These are phyloP conservation scores for Metroxylon sagu DNA, from an alignment of 176 grass and related monocot species.

Conservation along the genomic window DNA sequence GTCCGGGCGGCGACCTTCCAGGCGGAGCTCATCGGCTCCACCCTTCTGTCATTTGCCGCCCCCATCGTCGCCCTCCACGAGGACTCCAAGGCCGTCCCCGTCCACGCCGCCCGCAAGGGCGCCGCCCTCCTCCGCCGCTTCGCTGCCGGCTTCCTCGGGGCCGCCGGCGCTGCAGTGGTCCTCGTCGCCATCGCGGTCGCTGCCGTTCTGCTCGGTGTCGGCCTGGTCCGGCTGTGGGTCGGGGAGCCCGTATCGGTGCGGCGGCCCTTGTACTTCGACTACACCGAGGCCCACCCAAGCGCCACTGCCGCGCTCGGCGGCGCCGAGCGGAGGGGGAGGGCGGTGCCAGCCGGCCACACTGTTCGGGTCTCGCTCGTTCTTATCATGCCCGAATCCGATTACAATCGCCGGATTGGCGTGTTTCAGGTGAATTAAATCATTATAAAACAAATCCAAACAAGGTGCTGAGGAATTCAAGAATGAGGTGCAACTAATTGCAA, in stretches of 20 bases:
- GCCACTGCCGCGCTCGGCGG: constrained; percentile 1
- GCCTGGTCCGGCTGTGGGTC: constrained; percentile 24
- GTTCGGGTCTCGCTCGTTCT: constrained; percentile 14
- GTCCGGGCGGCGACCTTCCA: constrained; percentile 2
- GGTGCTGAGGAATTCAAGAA: too few relatives aligned
- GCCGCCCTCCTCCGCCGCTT: constrained; percentile 23
- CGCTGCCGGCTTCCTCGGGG: constrained; percentile 20
- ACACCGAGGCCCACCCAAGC: constrained; percentile 24
- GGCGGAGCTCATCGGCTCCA: constrained; percentile 21
- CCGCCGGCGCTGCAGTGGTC: constrained; percentile 14
- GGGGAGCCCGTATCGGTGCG: constrained; percentile 28
- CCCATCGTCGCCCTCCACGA: constrained; percentile 23
- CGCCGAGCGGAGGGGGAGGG: background rate
- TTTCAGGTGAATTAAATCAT: constrained; percentile 25
- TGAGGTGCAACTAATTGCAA: too few relatives aligned
- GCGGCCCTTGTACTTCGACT: constrained; percentile 30
- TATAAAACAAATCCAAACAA: too few relatives aligned
- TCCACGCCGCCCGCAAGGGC: background rate
- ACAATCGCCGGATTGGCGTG: constrained; percentile 28
- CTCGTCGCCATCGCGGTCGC: constrained; percentile 14
- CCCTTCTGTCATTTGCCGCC: constrained; percentile 17
- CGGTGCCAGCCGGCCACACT: constrained; percentile 19
- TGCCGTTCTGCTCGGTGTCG: constrained; percentile 25
- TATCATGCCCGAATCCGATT: constrained; percentile 36
- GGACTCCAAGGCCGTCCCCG: constrained; percentile 21